Conservation (phyloP, 106 monocot species). For the Dendrobium catenatum region DNA sequence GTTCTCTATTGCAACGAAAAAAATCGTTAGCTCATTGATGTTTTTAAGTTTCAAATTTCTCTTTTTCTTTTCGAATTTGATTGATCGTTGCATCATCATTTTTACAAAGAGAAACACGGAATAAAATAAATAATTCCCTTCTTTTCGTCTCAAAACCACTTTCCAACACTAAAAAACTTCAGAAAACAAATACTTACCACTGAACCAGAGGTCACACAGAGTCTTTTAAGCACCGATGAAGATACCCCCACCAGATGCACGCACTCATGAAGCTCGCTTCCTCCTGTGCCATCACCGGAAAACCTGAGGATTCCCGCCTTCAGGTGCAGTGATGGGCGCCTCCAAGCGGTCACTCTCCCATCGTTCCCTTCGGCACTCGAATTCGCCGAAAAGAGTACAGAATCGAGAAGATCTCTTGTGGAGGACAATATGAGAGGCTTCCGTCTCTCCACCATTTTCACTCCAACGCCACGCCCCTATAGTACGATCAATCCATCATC, state of each 20-base stretch:
- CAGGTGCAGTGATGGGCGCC: constrained; percentile 22
- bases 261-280: constrained; percentile 23
- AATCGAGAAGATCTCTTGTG: constrained; percentile 46
- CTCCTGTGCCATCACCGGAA: constrained; percentile 6
- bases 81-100: too few relatives aligned
- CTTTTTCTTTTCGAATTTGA: too few relatives aligned
- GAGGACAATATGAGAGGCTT: constrained; percentile 70
- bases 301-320: constrained; percentile 66
- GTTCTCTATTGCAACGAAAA: too few relatives aligned
- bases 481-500: not conserved
- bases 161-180: not conserved
- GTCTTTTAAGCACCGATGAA: constrained; percentile 37
- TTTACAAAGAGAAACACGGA: not conserved
- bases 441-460: constrained; percentile 43
- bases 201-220: constrained; percentile 59
- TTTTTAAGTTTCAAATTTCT: too few relatives aligned
- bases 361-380: constrained; percentile 6
- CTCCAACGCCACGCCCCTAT: not conserved
- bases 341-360: not conserved
- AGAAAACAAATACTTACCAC: constrained; percentile 33
- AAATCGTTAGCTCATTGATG: too few relatives aligned
- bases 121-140: not conserved
- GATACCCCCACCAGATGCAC: constrained; percentile 47
- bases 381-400: constrained; percentile 36
- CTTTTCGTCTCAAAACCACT: not conserved